A percentile compares a stretch with the other conserved stretches of the same genome.
These are phyloP conservation scores for Fagopyrum tataricum DNA, from an alignment of 148 eudicot species.

Conservation along the genomic window DNA sequence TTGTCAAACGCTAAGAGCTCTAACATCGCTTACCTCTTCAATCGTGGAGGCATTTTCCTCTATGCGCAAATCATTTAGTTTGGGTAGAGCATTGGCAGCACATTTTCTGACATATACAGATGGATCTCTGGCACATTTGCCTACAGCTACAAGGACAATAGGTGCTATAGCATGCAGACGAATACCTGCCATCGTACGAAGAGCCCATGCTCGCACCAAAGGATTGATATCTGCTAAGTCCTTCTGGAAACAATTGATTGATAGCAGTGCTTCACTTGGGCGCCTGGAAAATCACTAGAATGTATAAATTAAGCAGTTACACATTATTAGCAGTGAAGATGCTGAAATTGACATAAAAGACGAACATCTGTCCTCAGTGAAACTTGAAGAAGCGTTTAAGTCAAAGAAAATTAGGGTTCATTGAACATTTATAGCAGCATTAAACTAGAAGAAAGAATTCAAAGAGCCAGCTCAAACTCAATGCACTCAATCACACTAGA, in stretches of 20 bases:
- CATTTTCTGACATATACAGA: constrained; percentile 94
- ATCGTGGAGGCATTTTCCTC: constrained; percentile 66
- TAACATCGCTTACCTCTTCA: constrained; percentile 57
- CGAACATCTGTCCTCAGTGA: background rate
- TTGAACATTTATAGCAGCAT: background rate
- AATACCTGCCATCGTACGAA: constrained; percentile 98
- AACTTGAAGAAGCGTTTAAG: background rate
- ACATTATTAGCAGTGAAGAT: constrained; percentile 1
- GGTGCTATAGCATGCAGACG: constrained; percentile 86
- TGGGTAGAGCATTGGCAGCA: constrained; percentile 97
- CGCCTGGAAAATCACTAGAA: constrained; percentile 50
- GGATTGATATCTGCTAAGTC: constrained; percentile 94
- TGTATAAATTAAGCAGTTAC: background rate
- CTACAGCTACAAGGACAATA: constrained; percentile 76
- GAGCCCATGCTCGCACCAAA: constrained; percentile 99
- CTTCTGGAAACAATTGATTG: constrained; percentile 95
- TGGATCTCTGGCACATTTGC: constrained; percentile 96
- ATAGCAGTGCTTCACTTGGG: constrained; percentile 92
- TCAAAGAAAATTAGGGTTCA: background rate
- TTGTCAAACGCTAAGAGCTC: background rate
- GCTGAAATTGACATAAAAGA: background rate
- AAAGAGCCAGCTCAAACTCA: background rate
- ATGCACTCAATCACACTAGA: background rate
- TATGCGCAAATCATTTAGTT: constrained; percentile 81
- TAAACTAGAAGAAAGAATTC: constrained; percentile 1